Evolutionary conservation across 768 basidiomycete species (phyloP).

Genomic region (Suillus plorans): DNA sequence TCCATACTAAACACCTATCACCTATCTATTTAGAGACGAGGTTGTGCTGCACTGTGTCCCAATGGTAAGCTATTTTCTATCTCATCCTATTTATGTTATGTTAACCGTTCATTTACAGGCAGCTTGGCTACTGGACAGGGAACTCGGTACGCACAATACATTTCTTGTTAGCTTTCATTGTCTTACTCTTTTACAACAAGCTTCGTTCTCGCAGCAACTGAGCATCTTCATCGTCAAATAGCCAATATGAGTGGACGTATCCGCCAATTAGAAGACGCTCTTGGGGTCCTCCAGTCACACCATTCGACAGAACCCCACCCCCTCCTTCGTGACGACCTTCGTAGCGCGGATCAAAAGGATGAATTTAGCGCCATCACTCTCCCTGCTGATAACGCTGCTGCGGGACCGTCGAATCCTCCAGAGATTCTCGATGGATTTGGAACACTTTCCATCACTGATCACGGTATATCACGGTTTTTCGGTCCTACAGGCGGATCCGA

Average conservation of each 20-base stretch:
- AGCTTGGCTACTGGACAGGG: slow-evolving; percentile 80
- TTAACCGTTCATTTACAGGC: slow-evolving; percentile 35
- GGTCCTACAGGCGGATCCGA: slow-evolving; percentile 68
- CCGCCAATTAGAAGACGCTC: slow-evolving; percentile 60
- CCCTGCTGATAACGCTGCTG: slow-evolving; percentile 25
- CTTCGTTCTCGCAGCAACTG: slow-evolving; percentile 64
- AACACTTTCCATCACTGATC: slow-evolving; percentile 58
- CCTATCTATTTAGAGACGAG: slow-evolving; percentile 46
- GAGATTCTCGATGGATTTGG: slow-evolving; percentile 60
- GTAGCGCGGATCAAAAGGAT: slow-evolving; percentile 33
- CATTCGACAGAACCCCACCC: slow-evolving; percentile 58
- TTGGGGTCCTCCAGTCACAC: slow-evolving; percentile 48
- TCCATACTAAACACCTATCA: background rate
- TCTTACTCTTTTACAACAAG: slow-evolving; percentile 23
- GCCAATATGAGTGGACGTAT: slow-evolving; percentile 53
- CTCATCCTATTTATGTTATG: background rate
- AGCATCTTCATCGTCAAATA: slow-evolving; percentile 61
- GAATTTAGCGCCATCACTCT: slow-evolving; percentile 18
- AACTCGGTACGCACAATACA: slow-evolving; percentile 48
- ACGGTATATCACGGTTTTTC: slow-evolving; percentile 63
- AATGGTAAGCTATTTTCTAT: slow-evolving; percentile 48
- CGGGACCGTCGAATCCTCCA: slow-evolving; percentile 18
- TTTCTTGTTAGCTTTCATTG: background rate
- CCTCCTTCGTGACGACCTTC: slow-evolving; percentile 52
- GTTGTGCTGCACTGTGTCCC: slow-evolving; percentile 69